Conservation (phyloP, 2,329 filamentous ascomycete genomes). For the Neofusicoccum sp. region DNA sequence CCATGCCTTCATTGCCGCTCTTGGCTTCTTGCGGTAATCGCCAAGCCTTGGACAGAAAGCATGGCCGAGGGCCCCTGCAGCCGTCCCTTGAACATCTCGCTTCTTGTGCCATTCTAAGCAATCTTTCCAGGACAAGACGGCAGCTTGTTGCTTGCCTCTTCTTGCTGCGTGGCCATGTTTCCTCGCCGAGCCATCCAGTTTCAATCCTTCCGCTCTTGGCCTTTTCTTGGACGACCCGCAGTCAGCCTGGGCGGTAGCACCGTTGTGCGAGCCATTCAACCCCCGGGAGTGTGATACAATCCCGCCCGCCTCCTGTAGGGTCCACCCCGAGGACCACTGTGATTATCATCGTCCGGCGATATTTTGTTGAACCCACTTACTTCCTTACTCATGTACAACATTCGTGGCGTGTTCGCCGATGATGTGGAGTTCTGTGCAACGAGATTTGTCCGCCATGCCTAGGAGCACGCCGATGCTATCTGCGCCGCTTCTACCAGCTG, state of each 20-base stretch:
- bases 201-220: not conserved
- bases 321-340: not conserved
- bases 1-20: not conserved
- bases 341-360: not conserved
- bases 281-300: not conserved
- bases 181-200: not conserved
- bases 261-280: not conserved
- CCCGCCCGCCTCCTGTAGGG: not conserved
- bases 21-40: not conserved
- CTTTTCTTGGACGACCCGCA: too few species aligned
- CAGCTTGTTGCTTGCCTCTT: not conserved
- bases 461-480: not conserved
- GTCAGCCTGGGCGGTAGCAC: not conserved
- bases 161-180: not conserved
- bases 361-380: not conserved
- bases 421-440: not conserved
- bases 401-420: not conserved
- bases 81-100: not conserved
- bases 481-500: not conserved
- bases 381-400: not conserved
- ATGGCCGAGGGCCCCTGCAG: not conserved
- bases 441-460: not conserved
- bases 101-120: not conserved
- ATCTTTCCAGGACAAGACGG: not conserved
- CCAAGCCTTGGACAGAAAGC: not conserved